A percentile compares a stretch with the other conserved stretches of the same genome.
Evolutionary conservation across 305 asterid genomes (phyloP).

Genomic region (Fraxinus sp.): DNA sequence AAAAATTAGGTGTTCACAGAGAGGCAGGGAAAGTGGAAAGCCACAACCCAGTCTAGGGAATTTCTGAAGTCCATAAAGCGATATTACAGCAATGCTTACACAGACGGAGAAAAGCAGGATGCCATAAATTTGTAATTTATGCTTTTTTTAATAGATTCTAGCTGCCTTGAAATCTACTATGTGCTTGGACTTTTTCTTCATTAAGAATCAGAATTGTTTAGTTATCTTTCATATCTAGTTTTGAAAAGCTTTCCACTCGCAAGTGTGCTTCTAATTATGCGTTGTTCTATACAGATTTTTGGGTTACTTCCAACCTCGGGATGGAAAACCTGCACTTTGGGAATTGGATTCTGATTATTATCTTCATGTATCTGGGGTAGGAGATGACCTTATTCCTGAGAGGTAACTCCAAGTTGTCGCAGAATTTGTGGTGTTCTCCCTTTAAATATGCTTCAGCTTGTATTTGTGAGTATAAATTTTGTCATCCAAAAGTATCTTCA

Average conservation of each 20-base stretch:
- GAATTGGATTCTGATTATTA: conserved; percentile 98
- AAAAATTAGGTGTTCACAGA: conserved; percentile 78
- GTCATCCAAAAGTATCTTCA: not conserved
- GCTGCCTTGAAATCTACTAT: conserved; percentile 2
- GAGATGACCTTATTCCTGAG: conserved; percentile 78
- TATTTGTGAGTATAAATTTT: not conserved
- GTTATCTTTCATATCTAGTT: not conserved
- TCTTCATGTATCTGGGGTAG: conserved; percentile 93
- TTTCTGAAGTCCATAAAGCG: conserved; percentile 91
- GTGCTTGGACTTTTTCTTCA: conserved; percentile 11
- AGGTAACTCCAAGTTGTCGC: conserved; percentile 36
- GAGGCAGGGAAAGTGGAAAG: conserved; percentile 99
- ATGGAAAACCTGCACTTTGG: conserved; percentile 97
- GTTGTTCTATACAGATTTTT: conserved; percentile 66
- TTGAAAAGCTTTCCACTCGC: not conserved
- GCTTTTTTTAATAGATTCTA: conserved; percentile 18
- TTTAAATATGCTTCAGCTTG: not conserved
- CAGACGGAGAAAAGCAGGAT: conserved; percentile 99
- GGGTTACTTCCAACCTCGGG: conserved; percentile 97
- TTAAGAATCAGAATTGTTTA: conserved; percentile 7
- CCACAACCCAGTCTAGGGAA: conserved; percentile 96
- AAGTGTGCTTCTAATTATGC: conserved; percentile 22
- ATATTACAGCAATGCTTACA: conserved; percentile 94
- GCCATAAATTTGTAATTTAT: conserved; percentile 85
- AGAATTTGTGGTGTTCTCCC: not conserved